A percentile compares a stretch with the other conserved stretches of the same genome.
These are phyloP conservation scores for Mortierella sp. DNA, from an alignment of 371 early-diverging fungal species.

Conservation along the genomic window DNA sequence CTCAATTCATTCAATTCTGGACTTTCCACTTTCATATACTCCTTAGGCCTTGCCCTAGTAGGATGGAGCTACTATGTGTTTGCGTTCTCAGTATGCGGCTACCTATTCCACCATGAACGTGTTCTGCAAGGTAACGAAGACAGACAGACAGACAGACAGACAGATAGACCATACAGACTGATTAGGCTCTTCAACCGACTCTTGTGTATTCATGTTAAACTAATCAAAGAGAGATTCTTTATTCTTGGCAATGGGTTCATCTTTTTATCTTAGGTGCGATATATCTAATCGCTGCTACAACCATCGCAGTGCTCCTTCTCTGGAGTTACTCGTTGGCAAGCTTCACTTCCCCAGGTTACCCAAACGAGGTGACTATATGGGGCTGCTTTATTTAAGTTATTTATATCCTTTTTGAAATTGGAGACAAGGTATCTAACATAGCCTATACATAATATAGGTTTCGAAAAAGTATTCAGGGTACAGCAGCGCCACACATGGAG, in stretches of 20 bases:
- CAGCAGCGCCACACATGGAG: constrained; percentile 21
- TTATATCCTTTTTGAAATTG: background rate
- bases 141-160: background rate
- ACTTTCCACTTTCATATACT: background rate
- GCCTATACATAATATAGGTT: background rate
- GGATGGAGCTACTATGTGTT: constrained; percentile 50
- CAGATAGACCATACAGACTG: background rate
- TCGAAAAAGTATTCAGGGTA: constrained; percentile 33
- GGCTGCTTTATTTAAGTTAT: background rate
- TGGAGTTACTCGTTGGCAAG: constrained; percentile 57
- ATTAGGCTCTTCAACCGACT: background rate
- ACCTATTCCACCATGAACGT: constrained; percentile 31
- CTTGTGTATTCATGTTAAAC: too few species aligned
- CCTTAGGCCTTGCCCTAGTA: constrained; percentile 30
- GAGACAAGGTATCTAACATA: too few species aligned
- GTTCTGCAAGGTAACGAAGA: constrained; percentile 30
- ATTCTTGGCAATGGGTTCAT: too few species aligned
- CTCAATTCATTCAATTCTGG: background rate
- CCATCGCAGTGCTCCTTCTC: constrained; percentile 36
- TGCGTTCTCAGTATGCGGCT: constrained; percentile 37
- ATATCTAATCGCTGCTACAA: constrained; percentile 36
- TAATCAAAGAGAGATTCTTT: too few species aligned
- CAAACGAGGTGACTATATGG: constrained; percentile 36
- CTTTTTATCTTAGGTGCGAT: constrained; percentile 28
- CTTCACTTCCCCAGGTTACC: constrained; percentile 52